Evolutionary conservation across 164 flowering plant species (phyloP).

Genomic region (Nymphaea colorata): DNA sequence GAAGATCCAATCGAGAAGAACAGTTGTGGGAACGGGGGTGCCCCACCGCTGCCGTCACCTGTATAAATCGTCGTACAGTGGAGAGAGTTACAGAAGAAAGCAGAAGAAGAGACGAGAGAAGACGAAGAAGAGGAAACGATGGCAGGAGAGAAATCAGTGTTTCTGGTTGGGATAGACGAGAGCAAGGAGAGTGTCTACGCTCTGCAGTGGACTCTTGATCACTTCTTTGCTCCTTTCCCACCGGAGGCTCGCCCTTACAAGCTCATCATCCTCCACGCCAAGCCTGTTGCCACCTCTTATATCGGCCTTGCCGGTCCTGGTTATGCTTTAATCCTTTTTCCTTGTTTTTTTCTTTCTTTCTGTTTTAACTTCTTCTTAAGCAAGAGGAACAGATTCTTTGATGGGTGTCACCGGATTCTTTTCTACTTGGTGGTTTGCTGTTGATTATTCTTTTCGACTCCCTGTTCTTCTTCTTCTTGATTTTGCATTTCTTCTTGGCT

Average conservation of each 20-base stretch:
- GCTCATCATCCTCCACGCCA: slow-evolving; percentile 64
- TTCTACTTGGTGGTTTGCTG: too few species aligned
- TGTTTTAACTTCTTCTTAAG: background rate
- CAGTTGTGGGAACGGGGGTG: too few species aligned
- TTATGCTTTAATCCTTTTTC: slow-evolving; percentile 7
- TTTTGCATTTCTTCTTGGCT: too few species aligned
- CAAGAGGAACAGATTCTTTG: too few species aligned
- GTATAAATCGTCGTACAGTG: too few species aligned
- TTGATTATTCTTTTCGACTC: too few species aligned
- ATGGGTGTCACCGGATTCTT: too few species aligned
- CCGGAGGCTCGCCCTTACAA: slow-evolving; percentile 32
- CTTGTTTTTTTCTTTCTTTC: background rate
- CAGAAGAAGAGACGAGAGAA: too few species aligned
- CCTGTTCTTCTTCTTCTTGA: too few species aligned
- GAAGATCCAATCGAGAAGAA: too few species aligned
- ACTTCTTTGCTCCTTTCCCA: slow-evolving; percentile 35
- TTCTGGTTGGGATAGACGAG: slow-evolving; percentile 72
- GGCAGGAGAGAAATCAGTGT: slow-evolving; percentile 46
- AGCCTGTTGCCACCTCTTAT: slow-evolving; percentile 37
- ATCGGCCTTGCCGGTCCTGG: slow-evolving; percentile 66
- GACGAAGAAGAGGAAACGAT: background rate
- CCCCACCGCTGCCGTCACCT: too few species aligned
- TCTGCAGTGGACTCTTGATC: slow-evolving; percentile 67
- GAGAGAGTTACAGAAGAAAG: too few species aligned
- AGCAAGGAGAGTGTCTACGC: slow-evolving; percentile 65